Base-by-base conservation (phyloP, 2,329 filamentous ascomycete genomes). In the Stachybotrys chlorohalonatus region DNA sequence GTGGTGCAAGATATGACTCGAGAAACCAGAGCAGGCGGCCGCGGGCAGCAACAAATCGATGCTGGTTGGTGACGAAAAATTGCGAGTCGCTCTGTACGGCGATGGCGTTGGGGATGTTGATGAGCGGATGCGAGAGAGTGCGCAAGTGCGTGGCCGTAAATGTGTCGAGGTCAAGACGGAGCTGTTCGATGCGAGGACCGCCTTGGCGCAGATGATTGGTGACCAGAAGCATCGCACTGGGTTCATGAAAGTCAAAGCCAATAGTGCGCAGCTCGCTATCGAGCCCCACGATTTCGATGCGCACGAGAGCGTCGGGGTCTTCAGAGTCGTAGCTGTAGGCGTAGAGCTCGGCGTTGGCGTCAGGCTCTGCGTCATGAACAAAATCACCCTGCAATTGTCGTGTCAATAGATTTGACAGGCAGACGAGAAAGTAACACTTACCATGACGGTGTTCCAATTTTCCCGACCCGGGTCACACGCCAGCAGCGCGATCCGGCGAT, bases 371-470 rank as follows among this genome's bases (percentile, higher is more conserved):
- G 30, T 56, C 58, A 3, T 58, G 57, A n/a, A 57, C 16, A 49
- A 60, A 64, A 1, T 68, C 15, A 6, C 66, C 66, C 67, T 69
- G n/a, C 1, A 15, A 42, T 9, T 24, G 2, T 42, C 6, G 2
- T 13, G 36, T 42, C 36, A 42, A 42, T 13, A 42, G 5, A 32
- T 51, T 49, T 7, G 36, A 6, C 8, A 4, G 46, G 3, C 39
- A 47, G n/a, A 7, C 7, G 3, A 15, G 45, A 2, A 17, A 13
- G 24, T 17, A 31, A 24, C 6, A 51, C 61, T 30, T 32, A 69
- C 73, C 71, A 74, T 72, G 56, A 75, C 72, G 3, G 69, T 73
- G 57, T 75, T 75, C 62, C 66, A 70, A 8, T 60, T 64, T 54
- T 75, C 73, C 4, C 72, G 64, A 5, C 72, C 73, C 1, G 67